phyloP scores from a whole-genome alignment of 2,329 filamentous ascomycete genomes.

The Arachnomyces sp. region DNA sequence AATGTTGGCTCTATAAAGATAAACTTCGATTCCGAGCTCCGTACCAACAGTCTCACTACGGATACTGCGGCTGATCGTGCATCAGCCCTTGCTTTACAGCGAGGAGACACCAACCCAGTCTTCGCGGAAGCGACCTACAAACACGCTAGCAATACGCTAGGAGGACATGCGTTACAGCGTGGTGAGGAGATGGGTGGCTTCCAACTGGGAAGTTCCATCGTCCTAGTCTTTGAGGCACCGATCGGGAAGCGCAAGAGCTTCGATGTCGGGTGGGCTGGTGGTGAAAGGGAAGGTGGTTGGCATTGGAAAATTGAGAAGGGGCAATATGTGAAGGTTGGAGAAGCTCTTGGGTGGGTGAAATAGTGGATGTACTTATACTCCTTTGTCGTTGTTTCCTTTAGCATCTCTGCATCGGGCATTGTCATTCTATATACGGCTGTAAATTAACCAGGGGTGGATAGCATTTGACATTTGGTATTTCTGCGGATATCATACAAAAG shows the following conservation, averaged over 20 bases:
- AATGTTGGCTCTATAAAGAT: constrained; percentile 95
- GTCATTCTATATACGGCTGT: too few relatives aligned
- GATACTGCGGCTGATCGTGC: constrained; percentile 86
- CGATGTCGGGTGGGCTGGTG: constrained; percentile 53
- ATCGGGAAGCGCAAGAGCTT: constrained; percentile 49
- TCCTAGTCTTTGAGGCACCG: constrained; percentile 93
- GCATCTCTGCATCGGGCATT: too few relatives aligned
- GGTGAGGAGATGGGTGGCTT: constrained; percentile 99
- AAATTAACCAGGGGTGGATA: too few relatives aligned
- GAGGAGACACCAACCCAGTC: constrained; percentile 78
- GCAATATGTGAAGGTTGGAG: constrained; percentile 78
- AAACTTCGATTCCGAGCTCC: constrained; percentile 91
- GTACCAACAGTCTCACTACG: constrained; percentile 83
- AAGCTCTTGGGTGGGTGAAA: constrained; percentile 70
- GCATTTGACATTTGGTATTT: too few relatives aligned
- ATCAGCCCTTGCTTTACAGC: constrained; percentile 65
- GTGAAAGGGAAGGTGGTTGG: constrained; percentile 60
- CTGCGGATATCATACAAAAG: too few relatives aligned
- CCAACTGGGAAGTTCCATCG: constrained; percentile 87
- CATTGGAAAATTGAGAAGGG: constrained; percentile 81
- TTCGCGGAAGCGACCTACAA: constrained; percentile 88
- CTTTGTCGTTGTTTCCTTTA: too few relatives aligned
- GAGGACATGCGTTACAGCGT: constrained; percentile 71
- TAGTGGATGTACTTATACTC: too few relatives aligned
- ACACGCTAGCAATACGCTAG: constrained; percentile 65